Evolutionary conservation across 306 rosid genomes (phyloP), one percentile per base, ranked within the genome.

Genomic region (Pyrus bretschneideri): DNA sequence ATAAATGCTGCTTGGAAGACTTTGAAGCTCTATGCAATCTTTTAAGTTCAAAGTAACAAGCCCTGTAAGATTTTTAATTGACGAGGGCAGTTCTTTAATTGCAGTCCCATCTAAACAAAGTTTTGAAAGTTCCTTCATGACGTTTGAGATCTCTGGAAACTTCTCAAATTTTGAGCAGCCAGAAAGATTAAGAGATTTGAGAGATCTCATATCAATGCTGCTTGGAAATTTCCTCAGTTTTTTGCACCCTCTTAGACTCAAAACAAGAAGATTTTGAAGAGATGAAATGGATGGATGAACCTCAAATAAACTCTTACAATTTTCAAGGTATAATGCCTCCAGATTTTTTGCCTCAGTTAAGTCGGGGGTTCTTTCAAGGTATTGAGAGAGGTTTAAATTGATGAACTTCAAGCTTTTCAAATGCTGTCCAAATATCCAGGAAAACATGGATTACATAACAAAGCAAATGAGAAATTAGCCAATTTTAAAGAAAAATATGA

Each of bases 311-410:
- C 54, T 46, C 17, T 45, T 67, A 7, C 54, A 76, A 21, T 11
- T 40, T 54, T 54, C 67, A 18, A 76, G 59, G 5, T 14, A 23
- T 55, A 67, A 1, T 10, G 15, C 19, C 68, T 66, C 59, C 58
- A 81, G 81, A 58, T 30, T 72, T 19, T 12, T 38, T 7, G 78
- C 78, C 10, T 38, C 4, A 5, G 78, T 71, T 9, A 81, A 73
- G 74, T 81, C 29, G 0, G 81, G 81, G 11, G 51, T 42, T 49
- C 72, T 69, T 4, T 23, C 31, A 11, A 81, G 68, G 19, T 35
- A 22, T 11, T 2, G 21, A 4, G 75, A 81, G 4, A 11, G 21
- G 33, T 13, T 17, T 13, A 81, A 68, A 23, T 76, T 17, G 1
- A 81, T 45, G 42, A 1, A 4, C 38, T 19, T 59, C 51, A 81